Percentiles rank a stretch among this genome's conserved stretches.
Conservation (phyloP, 2,329 filamentous ascomycete species). For the Epichloe uncinata region DNA sequence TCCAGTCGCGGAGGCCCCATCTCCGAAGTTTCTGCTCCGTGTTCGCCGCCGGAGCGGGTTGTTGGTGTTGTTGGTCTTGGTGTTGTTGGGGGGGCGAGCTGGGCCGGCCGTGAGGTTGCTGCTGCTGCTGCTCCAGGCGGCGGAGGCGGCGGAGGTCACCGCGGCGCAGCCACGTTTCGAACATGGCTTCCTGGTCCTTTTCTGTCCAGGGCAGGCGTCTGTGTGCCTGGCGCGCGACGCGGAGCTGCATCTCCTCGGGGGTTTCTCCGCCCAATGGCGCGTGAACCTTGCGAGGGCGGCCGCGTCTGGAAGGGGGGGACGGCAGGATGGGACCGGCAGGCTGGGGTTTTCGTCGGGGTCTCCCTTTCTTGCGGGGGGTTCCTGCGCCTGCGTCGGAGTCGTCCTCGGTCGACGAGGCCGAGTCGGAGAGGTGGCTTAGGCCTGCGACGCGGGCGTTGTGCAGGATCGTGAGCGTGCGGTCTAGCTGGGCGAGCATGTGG, state of each 20-base stretch:
- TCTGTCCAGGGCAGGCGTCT: slow-evolving; percentile 15
- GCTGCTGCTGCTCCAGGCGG: too few relatives aligned
- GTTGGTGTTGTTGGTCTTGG: neutral
- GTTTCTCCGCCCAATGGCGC: slow-evolving; percentile 30
- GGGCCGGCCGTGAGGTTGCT: too few relatives aligned
- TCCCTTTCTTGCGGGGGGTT: slow-evolving; percentile 11
- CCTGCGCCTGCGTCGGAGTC: slow-evolving; percentile 16
- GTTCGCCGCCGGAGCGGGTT: slow-evolving; percentile 1
- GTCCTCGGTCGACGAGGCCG: slow-evolving; percentile 25
- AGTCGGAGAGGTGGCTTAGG: slow-evolving; percentile 25
- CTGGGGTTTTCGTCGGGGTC: slow-evolving; percentile 11
- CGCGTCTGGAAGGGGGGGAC: slow-evolving; percentile 9
- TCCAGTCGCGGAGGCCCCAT: slow-evolving; percentile 60
- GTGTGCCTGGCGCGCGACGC: slow-evolving; percentile 32
- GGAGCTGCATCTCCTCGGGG: slow-evolving; percentile 29
- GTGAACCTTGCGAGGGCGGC: slow-evolving; percentile 28
- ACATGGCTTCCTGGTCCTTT: slow-evolving; percentile 17
- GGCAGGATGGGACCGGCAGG: neutral
- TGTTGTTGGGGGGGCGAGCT: too few relatives aligned
- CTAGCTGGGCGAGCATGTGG: slow-evolving; percentile 57
- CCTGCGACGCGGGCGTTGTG: slow-evolving; percentile 49
- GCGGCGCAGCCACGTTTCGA: slow-evolving; percentile 21
- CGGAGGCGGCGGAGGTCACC: slow-evolving; percentile 12
- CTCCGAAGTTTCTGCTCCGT: slow-evolving; percentile 16
- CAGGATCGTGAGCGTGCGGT: slow-evolving; percentile 55